Conservation (phyloP, 805 yeast species). For the Candida schatavii region DNA sequence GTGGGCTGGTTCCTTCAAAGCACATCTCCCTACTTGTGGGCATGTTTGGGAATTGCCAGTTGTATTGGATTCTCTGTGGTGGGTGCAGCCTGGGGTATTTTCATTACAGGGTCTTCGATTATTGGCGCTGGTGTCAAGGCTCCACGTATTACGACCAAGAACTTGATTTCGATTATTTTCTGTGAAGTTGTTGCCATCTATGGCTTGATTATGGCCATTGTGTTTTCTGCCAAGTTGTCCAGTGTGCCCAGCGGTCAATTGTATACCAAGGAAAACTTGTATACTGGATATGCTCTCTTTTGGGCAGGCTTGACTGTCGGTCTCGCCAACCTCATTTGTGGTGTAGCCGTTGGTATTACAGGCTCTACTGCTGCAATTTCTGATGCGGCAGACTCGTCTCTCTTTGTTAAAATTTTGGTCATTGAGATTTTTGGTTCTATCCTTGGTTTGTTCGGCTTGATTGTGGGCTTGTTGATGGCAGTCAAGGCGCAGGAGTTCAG, state of each 20-base stretch:
- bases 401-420: conserved; percentile 93
- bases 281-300: conserved; percentile 91
- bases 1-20: conserved; percentile 82
- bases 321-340: conserved; percentile 87
- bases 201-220: conserved; percentile 96
- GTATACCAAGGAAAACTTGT: conserved; percentile 78
- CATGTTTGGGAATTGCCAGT: conserved; percentile 78
- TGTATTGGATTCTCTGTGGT: conserved; percentile 94
- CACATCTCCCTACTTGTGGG: conserved; percentile 97
- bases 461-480: conserved; percentile 96
- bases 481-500: conserved; percentile 89
- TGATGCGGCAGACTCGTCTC: conserved; percentile 94
- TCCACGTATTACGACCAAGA: conserved; percentile 96
- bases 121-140: conserved; percentile 98
- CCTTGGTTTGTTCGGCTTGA: conserved; percentile 90
- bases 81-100: conserved; percentile 99
- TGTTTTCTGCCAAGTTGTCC: conserved; percentile 83
- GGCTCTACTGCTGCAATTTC: conserved; percentile 98
- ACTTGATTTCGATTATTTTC: conserved; percentile 92
- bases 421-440: conserved; percentile 97
- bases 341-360: conserved; percentile 94
- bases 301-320: conserved; percentile 99
- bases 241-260: conserved; percentile 63
- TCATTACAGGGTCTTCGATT: conserved; percentile 90
- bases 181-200: conserved; percentile 99